Base-by-base conservation (phyloP, 2,329 filamentous ascomycete species). In the Aspergillus aculeatinus region DNA sequence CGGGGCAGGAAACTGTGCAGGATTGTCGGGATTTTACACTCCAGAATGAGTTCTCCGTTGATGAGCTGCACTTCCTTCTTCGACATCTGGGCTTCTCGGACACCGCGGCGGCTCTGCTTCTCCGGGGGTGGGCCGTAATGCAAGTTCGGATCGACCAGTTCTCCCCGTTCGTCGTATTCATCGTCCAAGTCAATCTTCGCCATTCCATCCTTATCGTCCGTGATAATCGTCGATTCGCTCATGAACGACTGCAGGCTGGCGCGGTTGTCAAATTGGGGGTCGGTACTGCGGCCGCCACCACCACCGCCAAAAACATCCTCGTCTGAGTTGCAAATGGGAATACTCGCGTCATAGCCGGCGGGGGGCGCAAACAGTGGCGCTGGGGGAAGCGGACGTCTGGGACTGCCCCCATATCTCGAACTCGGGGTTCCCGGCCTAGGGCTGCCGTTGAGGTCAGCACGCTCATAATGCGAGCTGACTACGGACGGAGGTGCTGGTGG, bases 1-100 rank as follows among this genome's bases (percentile, higher is more conserved):
- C 94, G 87, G 0, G 96, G 96, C 63, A 99, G 80, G 79, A 99
- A 99, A 74, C 92, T 96, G 84, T 98, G 96, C 47, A 99, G 82
- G 67, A 98, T 99, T 0, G 95, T 99, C 0, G 96, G 95, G 67
- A 99, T 99, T 79, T 99, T 99, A 83, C 95, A 98, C 80, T 99
- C 95, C 51, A 99, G 83, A 60, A 99, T 94, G 56, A 99, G 87
- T 78, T 99, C 94, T 72, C 95, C 95, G 73, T 99, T 98, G 83
- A 98, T 96, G 49, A 99, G 85, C 70, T 92, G 89, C 57, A 99
- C 95, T 76, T 98, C 94, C 73, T 96, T 96, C 77, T 89, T 95
- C 11, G 89, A 87, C 86, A 94, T 94, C 70, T 96, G 91, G 3
- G 92, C 91, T 31, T 89, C 85, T 65, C 94, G 87, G 29, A 94